Evolutionary conservation across 805 yeast species (phyloP).

Genomic region (Hanseniaspora lindneri): DNA sequence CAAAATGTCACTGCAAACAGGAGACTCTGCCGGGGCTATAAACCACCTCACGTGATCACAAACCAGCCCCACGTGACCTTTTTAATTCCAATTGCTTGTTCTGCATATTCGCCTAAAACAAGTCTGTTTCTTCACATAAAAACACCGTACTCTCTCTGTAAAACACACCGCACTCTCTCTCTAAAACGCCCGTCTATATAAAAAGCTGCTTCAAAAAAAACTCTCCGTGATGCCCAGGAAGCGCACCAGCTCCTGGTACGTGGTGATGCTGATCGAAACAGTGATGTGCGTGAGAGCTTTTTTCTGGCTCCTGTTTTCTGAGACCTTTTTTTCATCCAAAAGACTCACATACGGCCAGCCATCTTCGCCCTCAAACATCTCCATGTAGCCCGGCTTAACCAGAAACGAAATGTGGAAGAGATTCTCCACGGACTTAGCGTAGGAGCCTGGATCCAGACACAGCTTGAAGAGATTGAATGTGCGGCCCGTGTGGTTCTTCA

Average conservation of each 20-base stretch:
- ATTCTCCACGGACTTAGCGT: slow-evolving; percentile 70
- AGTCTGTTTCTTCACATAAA: no score
- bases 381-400: slow-evolving; percentile 56
- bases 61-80: no score
- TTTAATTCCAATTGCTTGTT: no score
- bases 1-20: no score
- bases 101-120: no score
- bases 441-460: slow-evolving; percentile 64
- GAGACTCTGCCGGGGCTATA: no score
- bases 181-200: no score
- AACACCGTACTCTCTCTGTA: background rate
- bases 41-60: no score
- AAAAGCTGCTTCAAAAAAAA: background rate
- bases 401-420: slow-evolving; percentile 73
- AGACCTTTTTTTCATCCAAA: slow-evolving; percentile 23
- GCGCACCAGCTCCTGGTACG: slow-evolving; percentile 52
- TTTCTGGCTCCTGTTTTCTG: slow-evolving; percentile 23
- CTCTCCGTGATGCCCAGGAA: slow-evolving; percentile 36
- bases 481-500: slow-evolving; percentile 28
- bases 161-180: background rate
- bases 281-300: slow-evolving; percentile 48
- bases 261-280: slow-evolving; percentile 52
- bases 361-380: slow-evolving; percentile 41
- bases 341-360: slow-evolving; percentile 34
- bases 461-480: slow-evolving; percentile 51